These are phyloP conservation scores for Calonectria hawksworthii DNA, from an alignment of 2,329 filamentous ascomycete species.

Conservation along the genomic window DNA sequence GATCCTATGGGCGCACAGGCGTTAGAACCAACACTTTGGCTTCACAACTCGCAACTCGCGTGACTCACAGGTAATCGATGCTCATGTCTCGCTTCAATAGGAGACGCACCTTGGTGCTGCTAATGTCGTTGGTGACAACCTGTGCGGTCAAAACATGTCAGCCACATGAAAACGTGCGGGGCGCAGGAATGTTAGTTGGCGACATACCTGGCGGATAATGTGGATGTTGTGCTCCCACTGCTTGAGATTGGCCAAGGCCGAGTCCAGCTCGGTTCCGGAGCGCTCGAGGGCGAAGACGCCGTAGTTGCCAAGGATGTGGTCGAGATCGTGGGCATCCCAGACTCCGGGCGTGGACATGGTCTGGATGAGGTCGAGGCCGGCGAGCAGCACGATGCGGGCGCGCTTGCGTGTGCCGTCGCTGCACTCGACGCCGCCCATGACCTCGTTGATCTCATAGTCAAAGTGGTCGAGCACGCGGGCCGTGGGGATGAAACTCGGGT, in stretches of 20 bases:
- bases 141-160: constrained; percentile 58
- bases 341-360: constrained; percentile 82
- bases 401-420: constrained; percentile 75
- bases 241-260: constrained; percentile 85
- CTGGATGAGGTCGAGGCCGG: constrained; percentile 81
- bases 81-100: constrained; percentile 86
- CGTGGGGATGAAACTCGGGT: constrained; percentile 85
- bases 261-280: constrained; percentile 88
- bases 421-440: constrained; percentile 81
- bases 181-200: not conserved
- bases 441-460: constrained; percentile 85
- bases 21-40: not conserved
- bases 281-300: constrained; percentile 91
- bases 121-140: constrained; percentile 85
- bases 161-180: constrained; percentile 4
- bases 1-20: constrained; percentile 49
- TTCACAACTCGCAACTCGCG: not conserved
- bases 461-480: constrained; percentile 93
- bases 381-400: constrained; percentile 84
- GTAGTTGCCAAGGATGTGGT: constrained; percentile 88
- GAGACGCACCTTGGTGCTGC: constrained; percentile 84
- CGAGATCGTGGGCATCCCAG: constrained; percentile 87
- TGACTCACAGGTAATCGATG: constrained; percentile 74
- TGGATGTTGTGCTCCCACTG: constrained; percentile 89
- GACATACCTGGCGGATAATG: constrained; percentile 74